Percentiles rank a stretch among this genome's conserved stretches.
These are phyloP conservation scores for Anethum foeniculum DNA, from an alignment of 140 eudicot species.

Conservation along the genomic window DNA sequence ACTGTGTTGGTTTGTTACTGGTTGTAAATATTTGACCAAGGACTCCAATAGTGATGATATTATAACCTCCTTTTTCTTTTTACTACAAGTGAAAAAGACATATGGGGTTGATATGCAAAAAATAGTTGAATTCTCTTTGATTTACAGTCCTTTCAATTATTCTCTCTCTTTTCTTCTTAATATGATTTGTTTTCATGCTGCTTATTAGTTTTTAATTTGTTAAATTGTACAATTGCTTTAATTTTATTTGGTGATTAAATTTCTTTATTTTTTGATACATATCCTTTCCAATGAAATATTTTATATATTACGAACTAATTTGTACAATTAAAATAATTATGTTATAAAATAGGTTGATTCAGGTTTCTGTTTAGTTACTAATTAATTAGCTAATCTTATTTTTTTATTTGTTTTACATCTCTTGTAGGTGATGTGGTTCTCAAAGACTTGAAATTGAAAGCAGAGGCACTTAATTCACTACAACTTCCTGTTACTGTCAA, in stretches of 20 bases:
- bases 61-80: background rate
- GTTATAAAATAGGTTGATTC: background rate
- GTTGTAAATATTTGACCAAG: background rate
- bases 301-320: background rate
- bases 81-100: background rate
- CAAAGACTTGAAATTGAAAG: conserved; percentile 85
- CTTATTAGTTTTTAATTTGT: background rate
- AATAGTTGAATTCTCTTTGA: background rate
- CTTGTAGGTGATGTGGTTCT: conserved; percentile 90
- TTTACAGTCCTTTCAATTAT: background rate
- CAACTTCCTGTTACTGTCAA: conserved; percentile 90
- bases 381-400: background rate
- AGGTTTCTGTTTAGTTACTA: background rate
- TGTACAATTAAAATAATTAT: background rate
- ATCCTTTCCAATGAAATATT: background rate
- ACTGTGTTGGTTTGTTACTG: background rate
- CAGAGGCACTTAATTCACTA: conserved; percentile 88
- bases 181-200: background rate
- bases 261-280: background rate
- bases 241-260: background rate
- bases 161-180: background rate
- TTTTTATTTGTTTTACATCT: background rate
- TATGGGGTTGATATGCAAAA: background rate
- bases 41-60: background rate
- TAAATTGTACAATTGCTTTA: background rate